These are phyloP conservation scores for Colletotrichum shisoi DNA, from an alignment of 2,329 filamentous ascomycete species.

Conservation along the genomic window DNA sequence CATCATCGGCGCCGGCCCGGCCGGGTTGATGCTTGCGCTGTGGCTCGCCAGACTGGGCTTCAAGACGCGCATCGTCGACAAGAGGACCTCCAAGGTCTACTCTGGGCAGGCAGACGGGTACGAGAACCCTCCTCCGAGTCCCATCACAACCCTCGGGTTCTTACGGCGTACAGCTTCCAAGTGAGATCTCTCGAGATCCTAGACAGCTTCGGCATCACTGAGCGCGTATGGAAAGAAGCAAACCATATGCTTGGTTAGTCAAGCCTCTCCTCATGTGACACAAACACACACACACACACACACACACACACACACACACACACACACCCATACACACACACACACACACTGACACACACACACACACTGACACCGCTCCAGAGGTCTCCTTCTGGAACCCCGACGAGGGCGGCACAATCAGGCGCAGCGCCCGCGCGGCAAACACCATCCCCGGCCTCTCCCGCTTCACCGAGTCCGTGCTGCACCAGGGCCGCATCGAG, in stretches of 20 bases:
- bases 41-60: constrained; percentile 55
- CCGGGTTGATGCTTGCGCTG: constrained; percentile 54
- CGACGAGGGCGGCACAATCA: constrained; percentile 63
- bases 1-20: constrained; percentile 43
- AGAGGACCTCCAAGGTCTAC: constrained; percentile 52
- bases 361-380: constrained; percentile 5
- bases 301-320: background rate
- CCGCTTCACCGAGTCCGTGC: constrained; percentile 69
- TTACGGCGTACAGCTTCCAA: constrained; percentile 24
- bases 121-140: constrained; percentile 62
- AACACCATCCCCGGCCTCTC: constrained; percentile 70
- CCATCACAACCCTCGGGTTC: background rate
- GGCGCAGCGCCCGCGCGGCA: constrained; percentile 66
- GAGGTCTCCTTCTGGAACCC: constrained; percentile 64
- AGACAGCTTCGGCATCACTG: constrained; percentile 72
- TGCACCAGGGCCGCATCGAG: constrained; percentile 77
- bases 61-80: constrained; percentile 55
- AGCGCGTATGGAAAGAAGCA: constrained; percentile 70
- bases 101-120: constrained; percentile 57
- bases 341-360: background rate
- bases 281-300: background rate
- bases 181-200: constrained; percentile 67
- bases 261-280: no score
- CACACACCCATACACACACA: no score
- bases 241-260: constrained; percentile 70